phyloP scores from a whole-genome alignment of 768 basidiomycete genomes.

The Phaeolepiota aurea region DNA sequence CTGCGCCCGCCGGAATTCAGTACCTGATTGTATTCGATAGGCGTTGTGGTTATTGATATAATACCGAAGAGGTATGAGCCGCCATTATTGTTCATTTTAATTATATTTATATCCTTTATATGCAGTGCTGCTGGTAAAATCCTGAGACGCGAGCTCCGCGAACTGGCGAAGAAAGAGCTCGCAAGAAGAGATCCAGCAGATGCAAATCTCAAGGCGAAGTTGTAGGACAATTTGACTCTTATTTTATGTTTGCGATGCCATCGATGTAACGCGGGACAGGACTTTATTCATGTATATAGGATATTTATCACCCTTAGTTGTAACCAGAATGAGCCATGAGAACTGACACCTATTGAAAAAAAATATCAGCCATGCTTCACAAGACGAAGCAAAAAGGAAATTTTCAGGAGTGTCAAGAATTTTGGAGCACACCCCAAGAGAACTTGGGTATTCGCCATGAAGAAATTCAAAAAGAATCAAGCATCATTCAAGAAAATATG shows the following conservation, averaged over 20 bases:
- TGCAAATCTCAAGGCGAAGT: slow-evolving; percentile 20
- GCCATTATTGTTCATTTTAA: background rate
- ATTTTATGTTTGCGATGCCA: background rate
- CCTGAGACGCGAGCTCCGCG: slow-evolving; percentile 67
- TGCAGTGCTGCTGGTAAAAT: slow-evolving; percentile 83
- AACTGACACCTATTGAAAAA: background rate
- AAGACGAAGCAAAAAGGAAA: slow-evolving; percentile 4
- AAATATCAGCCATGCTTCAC: no score
- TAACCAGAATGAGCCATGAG: background rate
- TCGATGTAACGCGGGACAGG: background rate
- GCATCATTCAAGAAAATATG: slow-evolving; percentile 41
- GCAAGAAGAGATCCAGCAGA: slow-evolving; percentile 28
- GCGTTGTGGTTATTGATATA: slow-evolving; percentile 50
- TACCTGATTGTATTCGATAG: slow-evolving; percentile 23
- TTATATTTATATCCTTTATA: slow-evolving; percentile 3
- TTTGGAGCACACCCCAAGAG: slow-evolving; percentile 63
- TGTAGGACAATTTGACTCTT: slow-evolving; percentile 15
- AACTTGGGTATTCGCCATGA: slow-evolving; percentile 73
- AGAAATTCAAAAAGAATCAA: slow-evolving; percentile 74
- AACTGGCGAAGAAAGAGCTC: slow-evolving; percentile 51
- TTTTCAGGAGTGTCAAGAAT: slow-evolving; percentile 60
- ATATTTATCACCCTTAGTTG: no score
- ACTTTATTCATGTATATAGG: no score
- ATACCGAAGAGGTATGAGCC: slow-evolving; percentile 59
- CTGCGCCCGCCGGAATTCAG: background rate